A percentile compares a stretch with the other conserved stretches of the same genome.
These are phyloP conservation scores for Lavandula angustifolia DNA, from an alignment of 257 asterid genomes.

Conservation along the genomic window DNA sequence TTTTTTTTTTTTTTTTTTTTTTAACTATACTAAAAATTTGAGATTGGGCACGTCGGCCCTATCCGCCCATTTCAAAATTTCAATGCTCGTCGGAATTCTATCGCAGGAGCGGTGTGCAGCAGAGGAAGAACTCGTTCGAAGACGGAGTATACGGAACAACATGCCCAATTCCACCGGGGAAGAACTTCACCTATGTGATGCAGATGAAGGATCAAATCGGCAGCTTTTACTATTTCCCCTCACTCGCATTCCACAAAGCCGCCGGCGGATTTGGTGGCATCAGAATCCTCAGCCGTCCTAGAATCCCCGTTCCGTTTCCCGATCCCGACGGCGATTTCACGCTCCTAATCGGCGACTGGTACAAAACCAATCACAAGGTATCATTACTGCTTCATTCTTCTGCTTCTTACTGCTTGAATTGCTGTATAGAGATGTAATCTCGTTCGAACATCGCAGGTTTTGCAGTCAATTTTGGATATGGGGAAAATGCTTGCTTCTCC, in stretches of 20 bases:
- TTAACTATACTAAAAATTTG: too few relatives aligned
- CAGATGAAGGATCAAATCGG: slow-evolving; percentile 78
- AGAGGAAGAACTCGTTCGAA: slow-evolving; percentile 60
- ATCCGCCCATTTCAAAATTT: too few relatives aligned
- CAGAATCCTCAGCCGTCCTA: slow-evolving; percentile 60
- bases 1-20: too few relatives aligned
- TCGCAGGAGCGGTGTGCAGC: slow-evolving; percentile 63
- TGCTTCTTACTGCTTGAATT: neutral
- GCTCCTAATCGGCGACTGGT: slow-evolving; percentile 69
- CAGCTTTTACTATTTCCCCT: slow-evolving; percentile 67
- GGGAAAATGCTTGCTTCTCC: slow-evolving; percentile 54
- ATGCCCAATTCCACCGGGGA: slow-evolving; percentile 75
- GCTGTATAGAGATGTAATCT: neutral
- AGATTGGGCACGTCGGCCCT: too few relatives aligned
- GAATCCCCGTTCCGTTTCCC: slow-evolving; percentile 66
- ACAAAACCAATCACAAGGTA: slow-evolving; percentile 59
- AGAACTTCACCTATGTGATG: slow-evolving; percentile 59
- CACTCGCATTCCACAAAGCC: slow-evolving; percentile 67
- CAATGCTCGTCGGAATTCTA: neutral
- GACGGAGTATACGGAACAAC: slow-evolving; percentile 73
- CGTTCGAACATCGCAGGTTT: slow-evolving; percentile 34
- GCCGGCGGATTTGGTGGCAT: slow-evolving; percentile 77
- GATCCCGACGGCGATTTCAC: slow-evolving; percentile 58
- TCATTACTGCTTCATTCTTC: neutral
- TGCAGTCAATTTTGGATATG: slow-evolving; percentile 44